Conservation (phyloP, 2,329 filamentous ascomycete genomes). For the Phaeosphaeria sp. region DNA sequence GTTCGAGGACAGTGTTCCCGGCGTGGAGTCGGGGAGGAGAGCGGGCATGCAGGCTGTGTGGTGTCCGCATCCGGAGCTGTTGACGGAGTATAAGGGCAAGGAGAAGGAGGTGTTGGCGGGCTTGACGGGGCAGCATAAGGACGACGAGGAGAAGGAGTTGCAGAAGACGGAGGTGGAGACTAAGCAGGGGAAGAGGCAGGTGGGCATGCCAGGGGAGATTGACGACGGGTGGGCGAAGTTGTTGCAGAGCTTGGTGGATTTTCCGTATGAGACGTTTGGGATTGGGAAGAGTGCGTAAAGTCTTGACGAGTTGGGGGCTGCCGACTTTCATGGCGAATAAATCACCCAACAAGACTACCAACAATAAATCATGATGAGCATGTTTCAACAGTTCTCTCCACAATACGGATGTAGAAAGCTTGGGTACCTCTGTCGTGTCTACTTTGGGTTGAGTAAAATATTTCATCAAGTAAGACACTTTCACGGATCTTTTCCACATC, state of each 20-base stretch:
- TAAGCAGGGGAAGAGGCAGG: slow-evolving; percentile 46
- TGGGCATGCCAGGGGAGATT: slow-evolving; percentile 60
- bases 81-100: slow-evolving; percentile 75
- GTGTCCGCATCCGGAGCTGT: slow-evolving; percentile 83
- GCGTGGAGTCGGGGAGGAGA: slow-evolving; percentile 86
- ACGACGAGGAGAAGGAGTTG: slow-evolving; percentile 54
- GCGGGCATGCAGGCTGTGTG: slow-evolving; percentile 96
- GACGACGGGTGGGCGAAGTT: slow-evolving; percentile 67
- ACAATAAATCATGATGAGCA: too few species aligned
- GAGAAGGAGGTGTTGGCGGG: slow-evolving; percentile 87
- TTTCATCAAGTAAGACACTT: too few species aligned
- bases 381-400: too few species aligned
- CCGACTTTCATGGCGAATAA: too few species aligned
- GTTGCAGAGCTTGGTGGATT: slow-evolving; percentile 61
- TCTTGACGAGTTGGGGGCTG: too few species aligned
- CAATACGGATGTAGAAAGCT: too few species aligned
- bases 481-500: too few species aligned
- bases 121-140: slow-evolving; percentile 73
- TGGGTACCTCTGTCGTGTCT: too few species aligned
- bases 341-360: too few species aligned
- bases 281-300: slow-evolving; percentile 47
- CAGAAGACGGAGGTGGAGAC: slow-evolving; percentile 47
- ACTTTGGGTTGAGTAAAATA: too few species aligned
- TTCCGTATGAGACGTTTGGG: slow-evolving; percentile 67
- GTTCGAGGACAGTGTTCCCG: slow-evolving; percentile 94